phyloP scores from a whole-genome alignment of 169 alveolate species.

The Plasmodium relictum region DNA sequence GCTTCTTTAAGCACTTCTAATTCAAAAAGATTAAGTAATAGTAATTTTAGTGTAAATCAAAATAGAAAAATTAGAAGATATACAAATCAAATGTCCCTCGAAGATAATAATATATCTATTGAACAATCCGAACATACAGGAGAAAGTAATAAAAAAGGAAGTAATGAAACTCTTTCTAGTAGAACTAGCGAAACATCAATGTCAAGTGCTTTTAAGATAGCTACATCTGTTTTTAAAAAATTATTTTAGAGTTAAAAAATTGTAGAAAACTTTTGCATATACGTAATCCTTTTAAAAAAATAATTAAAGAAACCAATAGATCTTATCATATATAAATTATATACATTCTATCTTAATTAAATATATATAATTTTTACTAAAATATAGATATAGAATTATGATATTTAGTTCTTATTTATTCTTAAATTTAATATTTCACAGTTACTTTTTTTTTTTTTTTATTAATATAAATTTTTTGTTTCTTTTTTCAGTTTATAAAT shows the following conservation, averaged over 20 bases:
- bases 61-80: slow-evolving; percentile 71
- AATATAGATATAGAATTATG: slow-evolving; percentile 4
- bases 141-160: slow-evolving; percentile 29
- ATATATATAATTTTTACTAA: slow-evolving; percentile 4
- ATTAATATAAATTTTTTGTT: slow-evolving; percentile 31
- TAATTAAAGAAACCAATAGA: neutral
- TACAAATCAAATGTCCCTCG: slow-evolving; percentile 39
- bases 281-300: neutral
- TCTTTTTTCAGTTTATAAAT: slow-evolving; percentile 20
- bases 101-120: slow-evolving; percentile 46
- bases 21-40: slow-evolving; percentile 65
- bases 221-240: slow-evolving; percentile 76
- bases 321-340: neutral
- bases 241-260: slow-evolving; percentile 31
- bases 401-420: neutral
- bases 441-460: neutral
- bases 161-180: slow-evolving; percentile 63
- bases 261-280: neutral
- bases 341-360: slow-evolving; percentile 8
- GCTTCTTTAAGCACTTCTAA: slow-evolving; percentile 43
- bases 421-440: too few species aligned
- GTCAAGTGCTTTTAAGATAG: slow-evolving; percentile 77
- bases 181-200: slow-evolving; percentile 72
- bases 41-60: slow-evolving; percentile 56
- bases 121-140: slow-evolving; percentile 51